Evolutionary conservation across 2,329 filamentous ascomycete species (phyloP).

Genomic region (Scedosporium dehoogii): DNA sequence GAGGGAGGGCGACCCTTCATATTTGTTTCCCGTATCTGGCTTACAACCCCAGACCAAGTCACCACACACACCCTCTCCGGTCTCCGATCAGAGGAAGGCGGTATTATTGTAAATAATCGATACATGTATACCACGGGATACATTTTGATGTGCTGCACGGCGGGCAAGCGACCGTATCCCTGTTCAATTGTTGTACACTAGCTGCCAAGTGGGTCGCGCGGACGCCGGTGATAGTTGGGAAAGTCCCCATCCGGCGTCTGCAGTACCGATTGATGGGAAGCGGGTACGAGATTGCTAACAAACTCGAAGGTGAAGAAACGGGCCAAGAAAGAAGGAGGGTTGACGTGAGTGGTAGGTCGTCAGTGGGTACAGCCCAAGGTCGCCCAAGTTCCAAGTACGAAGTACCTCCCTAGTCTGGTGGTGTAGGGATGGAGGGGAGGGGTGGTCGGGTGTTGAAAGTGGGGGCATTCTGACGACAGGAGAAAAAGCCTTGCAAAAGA

Average conservation of each 20-base stretch:
- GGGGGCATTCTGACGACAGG: not conserved
- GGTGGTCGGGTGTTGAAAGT: not conserved
- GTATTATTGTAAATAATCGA: not conserved
- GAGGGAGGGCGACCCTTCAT: not conserved
- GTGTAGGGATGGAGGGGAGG: not conserved
- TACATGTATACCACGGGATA: not conserved
- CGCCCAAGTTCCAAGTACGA: not conserved
- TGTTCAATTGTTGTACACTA: not conserved
- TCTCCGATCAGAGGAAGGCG: not conserved
- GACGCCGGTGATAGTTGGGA: not conserved
- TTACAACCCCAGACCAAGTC: not conserved
- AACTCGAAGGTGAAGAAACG: not conserved
- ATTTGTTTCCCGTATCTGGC: not conserved
- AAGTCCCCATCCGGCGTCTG: not conserved
- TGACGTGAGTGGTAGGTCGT: not conserved
- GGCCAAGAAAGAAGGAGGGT: not conserved
- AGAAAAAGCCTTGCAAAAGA: not conserved
- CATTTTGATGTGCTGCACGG: not conserved
- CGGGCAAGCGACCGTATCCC: not conserved
- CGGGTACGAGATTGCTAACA: constrained; percentile 1
- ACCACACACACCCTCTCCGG: not conserved
- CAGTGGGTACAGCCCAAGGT: too few relatives aligned
- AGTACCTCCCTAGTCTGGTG: not conserved
- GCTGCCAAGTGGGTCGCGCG: not conserved
- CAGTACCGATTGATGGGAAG: not conserved